These are phyloP conservation scores for Aristolochia fimbriata DNA, from an alignment of 164 flowering plant genomes.

Conservation along the genomic window DNA sequence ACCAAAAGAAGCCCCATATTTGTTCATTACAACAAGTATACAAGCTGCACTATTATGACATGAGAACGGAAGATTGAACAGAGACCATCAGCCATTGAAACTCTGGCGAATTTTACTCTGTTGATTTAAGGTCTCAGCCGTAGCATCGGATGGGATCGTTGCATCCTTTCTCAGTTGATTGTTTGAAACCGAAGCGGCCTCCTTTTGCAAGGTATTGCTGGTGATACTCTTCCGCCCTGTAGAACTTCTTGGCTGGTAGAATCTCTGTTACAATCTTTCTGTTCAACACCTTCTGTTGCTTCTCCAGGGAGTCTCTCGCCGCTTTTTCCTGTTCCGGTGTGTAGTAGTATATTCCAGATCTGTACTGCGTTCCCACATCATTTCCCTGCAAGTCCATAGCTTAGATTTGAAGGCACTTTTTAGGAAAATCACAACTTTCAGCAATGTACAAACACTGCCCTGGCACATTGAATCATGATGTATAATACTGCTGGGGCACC, in stretches of 20 bases:
- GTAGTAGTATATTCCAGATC: conserved; percentile 90
- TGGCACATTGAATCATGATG: too few species aligned
- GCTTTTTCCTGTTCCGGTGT: conserved; percentile 80
- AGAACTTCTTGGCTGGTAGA: conserved; percentile 85
- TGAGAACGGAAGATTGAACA: too few species aligned
- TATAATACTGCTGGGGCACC: too few species aligned
- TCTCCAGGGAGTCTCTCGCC: conserved; percentile 53
- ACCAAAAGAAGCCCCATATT: too few species aligned
- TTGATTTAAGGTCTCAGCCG: background rate
- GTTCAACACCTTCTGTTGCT: conserved; percentile 51
- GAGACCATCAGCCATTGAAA: too few species aligned
- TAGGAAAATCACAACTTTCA: too few species aligned
- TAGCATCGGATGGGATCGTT: conserved; percentile 79
- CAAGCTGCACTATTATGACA: too few species aligned
- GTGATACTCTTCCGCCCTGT: conserved; percentile 86
- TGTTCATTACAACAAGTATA: too few species aligned
- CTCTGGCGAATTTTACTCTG: too few species aligned
- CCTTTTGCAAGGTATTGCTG: conserved; percentile 91
- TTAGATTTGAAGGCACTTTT: too few species aligned
- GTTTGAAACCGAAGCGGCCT: conserved; percentile 66
- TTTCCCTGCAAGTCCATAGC: conserved; percentile 38
- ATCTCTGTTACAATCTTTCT: conserved; percentile 79
- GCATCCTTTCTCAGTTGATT: conserved; percentile 77
- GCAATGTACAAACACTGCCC: too few species aligned
- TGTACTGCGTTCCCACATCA: conserved; percentile 89